Percentiles rank a stretch among this genome's conserved stretches.
Conservation (phyloP, 495 filamentous ascomycete genomes). For the Xylaria curta region DNA sequence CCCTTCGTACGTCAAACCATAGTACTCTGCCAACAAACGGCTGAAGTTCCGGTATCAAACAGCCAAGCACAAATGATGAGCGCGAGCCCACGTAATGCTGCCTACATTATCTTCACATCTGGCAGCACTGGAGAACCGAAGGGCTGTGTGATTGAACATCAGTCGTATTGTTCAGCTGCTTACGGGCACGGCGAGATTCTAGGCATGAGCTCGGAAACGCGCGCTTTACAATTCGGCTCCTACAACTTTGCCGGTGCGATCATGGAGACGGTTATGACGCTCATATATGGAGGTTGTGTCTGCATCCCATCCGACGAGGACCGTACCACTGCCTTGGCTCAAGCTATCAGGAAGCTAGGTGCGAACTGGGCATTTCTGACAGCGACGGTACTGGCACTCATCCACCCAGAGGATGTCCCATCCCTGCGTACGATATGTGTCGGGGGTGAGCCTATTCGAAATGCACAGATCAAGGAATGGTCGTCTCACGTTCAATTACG, state of each 20-base stretch:
- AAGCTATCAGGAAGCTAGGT: neutral
- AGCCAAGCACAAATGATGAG: neutral
- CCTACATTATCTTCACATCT: conserved; percentile 58
- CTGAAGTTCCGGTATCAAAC: neutral
- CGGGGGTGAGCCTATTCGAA: conserved; percentile 17
- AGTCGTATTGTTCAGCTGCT: conserved; percentile 46
- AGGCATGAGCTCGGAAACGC: conserved; percentile 44
- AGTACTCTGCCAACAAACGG: neutral
- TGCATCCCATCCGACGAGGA: conserved; percentile 36
- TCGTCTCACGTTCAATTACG: neutral
- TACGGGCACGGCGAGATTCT: conserved; percentile 41
- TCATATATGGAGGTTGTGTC: conserved; percentile 46
- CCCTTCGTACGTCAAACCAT: conserved; percentile 6
- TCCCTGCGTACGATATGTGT: conserved; percentile 11
- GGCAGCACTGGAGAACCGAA: conserved; percentile 31
- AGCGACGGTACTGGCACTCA: neutral
- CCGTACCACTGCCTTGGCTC: conserved; percentile 1
- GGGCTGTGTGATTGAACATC: conserved; percentile 58
- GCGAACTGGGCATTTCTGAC: conserved; percentile 22
- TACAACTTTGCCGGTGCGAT: conserved; percentile 63
- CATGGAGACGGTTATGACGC: conserved; percentile 58
- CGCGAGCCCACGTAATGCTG: conserved; percentile 8
- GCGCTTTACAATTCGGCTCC: conserved; percentile 62
- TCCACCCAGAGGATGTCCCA: conserved; percentile 19
- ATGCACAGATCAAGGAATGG: conserved; percentile 17